Percentiles rank a stretch among this genome's conserved stretches.
Evolutionary conservation across 306 rosid genomes (phyloP).

Genomic region (Begonia masoniana): DNA sequence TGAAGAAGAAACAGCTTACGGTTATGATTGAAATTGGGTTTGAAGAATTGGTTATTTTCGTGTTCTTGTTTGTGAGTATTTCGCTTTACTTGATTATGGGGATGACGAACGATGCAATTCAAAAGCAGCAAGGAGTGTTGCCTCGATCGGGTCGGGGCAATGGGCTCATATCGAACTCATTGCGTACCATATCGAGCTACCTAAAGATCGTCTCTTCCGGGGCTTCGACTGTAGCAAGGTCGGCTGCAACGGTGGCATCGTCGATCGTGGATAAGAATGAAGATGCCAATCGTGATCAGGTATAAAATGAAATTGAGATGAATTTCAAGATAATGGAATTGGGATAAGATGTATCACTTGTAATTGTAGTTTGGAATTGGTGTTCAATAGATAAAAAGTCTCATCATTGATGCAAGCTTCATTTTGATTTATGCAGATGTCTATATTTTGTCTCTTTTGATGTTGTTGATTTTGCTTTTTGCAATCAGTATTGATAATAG

Average conservation of each 20-base stretch:
- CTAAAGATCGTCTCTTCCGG: constrained; percentile 79
- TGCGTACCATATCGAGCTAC: constrained; percentile 79
- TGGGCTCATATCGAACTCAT: constrained; percentile 66
- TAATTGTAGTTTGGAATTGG: too few relatives aligned
- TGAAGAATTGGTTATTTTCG: constrained; percentile 34
- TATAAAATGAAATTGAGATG: constrained; percentile 11
- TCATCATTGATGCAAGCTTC: background rate
- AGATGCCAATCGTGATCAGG: constrained; percentile 68
- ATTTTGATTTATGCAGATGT: background rate
- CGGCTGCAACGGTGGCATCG: constrained; percentile 88
- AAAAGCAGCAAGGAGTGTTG: constrained; percentile 50
- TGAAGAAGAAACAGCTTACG: constrained; percentile 31
- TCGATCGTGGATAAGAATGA: constrained; percentile 79
- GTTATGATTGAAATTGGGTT: constrained; percentile 55
- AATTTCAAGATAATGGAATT: background rate
- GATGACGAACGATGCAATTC: constrained; percentile 80
- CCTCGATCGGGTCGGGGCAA: constrained; percentile 37
- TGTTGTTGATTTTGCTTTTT: background rate
- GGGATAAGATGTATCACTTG: background rate
- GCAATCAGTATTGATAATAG: too few relatives aligned
- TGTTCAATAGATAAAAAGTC: too few relatives aligned
- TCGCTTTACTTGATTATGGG: constrained; percentile 46
- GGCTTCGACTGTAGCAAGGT: constrained; percentile 87
- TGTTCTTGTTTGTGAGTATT: constrained; percentile 29
- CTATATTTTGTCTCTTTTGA: background rate